Conservation (phyloP, 2,329 filamentous ascomycete genomes). For the Ophiostoma piceae region DNA sequence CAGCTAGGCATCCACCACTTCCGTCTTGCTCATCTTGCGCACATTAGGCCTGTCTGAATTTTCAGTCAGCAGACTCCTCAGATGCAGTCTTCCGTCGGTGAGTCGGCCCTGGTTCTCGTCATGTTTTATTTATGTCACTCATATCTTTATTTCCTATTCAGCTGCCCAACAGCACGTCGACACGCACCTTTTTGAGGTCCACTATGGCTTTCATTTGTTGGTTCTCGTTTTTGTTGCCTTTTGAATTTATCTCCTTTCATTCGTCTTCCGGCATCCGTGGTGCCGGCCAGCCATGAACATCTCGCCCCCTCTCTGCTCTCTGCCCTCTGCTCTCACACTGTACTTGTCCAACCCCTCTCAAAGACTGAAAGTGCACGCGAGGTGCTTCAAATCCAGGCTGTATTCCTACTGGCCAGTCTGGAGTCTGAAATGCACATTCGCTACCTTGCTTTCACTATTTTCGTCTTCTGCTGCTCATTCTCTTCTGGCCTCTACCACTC, state of each 20-base stretch:
- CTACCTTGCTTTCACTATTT: not conserved
- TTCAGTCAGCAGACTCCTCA: slow-evolving; percentile 8
- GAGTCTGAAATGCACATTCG: not conserved
- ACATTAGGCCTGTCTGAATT: not conserved
- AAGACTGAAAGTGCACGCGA: not conserved
- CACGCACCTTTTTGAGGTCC: not conserved
- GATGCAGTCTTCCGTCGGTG: slow-evolving; percentile 11
- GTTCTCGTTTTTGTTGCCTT: not conserved
- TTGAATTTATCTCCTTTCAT: not conserved
- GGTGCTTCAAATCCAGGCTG: not conserved
- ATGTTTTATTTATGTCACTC: not conserved
- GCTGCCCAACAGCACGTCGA: not conserved
- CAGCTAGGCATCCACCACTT: no score
- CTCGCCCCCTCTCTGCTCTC: not conserved
- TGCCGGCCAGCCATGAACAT: not conserved
- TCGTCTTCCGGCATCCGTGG: not conserved
- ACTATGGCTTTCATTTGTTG: not conserved
- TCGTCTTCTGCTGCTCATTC: no score
- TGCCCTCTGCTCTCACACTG: not conserved
- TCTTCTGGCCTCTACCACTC: not conserved
- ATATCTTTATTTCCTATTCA: not conserved
- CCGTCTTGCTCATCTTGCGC: no score
- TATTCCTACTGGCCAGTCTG: not conserved
- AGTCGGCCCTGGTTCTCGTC: not conserved
- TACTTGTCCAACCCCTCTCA: not conserved